These are phyloP conservation scores for Metarhizium anisopliae DNA, from an alignment of 2,329 filamentous ascomycete species.

Conservation along the genomic window DNA sequence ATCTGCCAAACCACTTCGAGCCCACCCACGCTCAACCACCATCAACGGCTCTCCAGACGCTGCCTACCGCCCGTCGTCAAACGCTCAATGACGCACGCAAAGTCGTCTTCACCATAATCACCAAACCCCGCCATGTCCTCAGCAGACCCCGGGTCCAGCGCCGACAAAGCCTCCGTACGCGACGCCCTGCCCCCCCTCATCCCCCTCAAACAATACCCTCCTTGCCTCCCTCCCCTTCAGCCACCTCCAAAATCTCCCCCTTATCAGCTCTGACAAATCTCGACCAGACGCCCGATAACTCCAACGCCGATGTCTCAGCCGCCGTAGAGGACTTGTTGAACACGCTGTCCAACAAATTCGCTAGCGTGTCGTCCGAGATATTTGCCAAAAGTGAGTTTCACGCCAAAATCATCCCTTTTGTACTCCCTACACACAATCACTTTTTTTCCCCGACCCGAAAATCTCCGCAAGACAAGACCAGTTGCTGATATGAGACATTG, in stretches of 20 bases:
- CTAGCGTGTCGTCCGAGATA: conserved; percentile 74
- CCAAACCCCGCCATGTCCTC: conserved; percentile 23
- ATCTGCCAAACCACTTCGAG: background rate
- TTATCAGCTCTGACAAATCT: background rate
- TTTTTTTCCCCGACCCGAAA: background rate
- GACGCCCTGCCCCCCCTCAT: background rate
- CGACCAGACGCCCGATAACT: conserved; percentile 29
- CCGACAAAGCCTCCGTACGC: conserved; percentile 28
- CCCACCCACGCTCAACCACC: background rate
- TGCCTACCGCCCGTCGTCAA: background rate
- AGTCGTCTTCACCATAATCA: background rate
- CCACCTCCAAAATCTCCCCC: background rate
- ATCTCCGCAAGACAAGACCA: background rate
- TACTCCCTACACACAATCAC: background rate
- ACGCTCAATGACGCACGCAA: background rate
- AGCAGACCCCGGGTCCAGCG: conserved; percentile 25
- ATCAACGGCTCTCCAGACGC: background rate
- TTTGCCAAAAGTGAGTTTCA: conserved; percentile 69
- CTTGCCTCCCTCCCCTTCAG: background rate
- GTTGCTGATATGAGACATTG: background rate
- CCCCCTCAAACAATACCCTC: background rate
- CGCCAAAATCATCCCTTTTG: background rate
- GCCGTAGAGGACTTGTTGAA: conserved; percentile 84
- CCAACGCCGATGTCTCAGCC: conserved; percentile 57
- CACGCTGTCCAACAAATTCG: conserved; percentile 77